Conservation (phyloP, 1,284 basidiomycete species). For the Trichosporon sp. region DNA sequence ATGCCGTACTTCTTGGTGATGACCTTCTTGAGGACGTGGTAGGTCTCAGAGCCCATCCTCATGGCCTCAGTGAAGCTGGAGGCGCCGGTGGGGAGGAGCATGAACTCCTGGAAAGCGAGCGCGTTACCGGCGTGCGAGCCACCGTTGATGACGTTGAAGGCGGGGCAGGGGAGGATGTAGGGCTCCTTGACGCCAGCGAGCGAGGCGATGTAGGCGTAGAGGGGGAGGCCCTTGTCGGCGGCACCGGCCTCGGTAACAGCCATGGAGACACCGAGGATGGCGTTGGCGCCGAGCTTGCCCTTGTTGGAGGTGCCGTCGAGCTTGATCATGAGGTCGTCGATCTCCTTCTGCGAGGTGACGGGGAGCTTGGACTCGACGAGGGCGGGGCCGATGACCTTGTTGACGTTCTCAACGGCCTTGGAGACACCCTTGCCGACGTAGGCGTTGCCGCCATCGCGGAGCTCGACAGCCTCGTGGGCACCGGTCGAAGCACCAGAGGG, state of each 20-base stretch:
- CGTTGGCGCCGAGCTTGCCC: conserved; percentile 98
- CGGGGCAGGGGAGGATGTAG: conserved; percentile 82
- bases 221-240: conserved; percentile 84
- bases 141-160: conserved; percentile 99
- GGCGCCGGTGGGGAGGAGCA: conserved; percentile 95
- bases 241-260: conserved; percentile 92
- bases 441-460: conserved; percentile 91
- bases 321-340: conserved; percentile 98
- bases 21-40: conserved; percentile 98
- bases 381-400: conserved; percentile 81
- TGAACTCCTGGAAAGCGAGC: conserved; percentile 99
- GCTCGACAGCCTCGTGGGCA: conserved; percentile 96
- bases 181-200: conserved; percentile 91
- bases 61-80: conserved; percentile 89
- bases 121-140: conserved; percentile 99
- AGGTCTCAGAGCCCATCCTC: conserved; percentile 97
- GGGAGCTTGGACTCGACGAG: conserved; percentile 80
- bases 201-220: conserved; percentile 94
- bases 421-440: conserved; percentile 97
- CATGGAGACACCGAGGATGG: conserved; percentile 97
- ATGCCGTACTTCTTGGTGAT: conserved; percentile 99
- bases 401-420: conserved; percentile 95
- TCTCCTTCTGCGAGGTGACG: conserved; percentile 89
- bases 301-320: conserved; percentile 97
- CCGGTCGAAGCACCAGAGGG: conserved; percentile 98